Evolutionary conservation across 352 stramenopile species (phyloP), one percentile per base, ranked within the genome.

Genomic region (Pythium aphanidermatum): DNA sequence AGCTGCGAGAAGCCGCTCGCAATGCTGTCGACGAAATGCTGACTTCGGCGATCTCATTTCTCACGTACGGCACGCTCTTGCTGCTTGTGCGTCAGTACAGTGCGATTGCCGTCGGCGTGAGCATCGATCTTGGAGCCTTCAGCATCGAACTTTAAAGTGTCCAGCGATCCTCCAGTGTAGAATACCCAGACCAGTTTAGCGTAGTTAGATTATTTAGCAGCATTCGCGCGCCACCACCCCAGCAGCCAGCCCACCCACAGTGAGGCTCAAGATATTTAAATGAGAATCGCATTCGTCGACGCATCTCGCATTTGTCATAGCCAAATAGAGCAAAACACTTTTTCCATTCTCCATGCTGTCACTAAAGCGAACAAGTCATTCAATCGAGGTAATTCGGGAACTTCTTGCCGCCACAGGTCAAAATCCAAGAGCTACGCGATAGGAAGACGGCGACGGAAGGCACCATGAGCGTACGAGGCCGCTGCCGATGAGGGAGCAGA

Each of bases 1-100:
- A 72, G 46, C 46, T 69, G 2, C 55, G 43, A 14, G 51, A 58
- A 13, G 60, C 51, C 16, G 51, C 37, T 14, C 51, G 49, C 28
- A 68, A 70, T 43, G 64, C 61, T 10, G 40, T 68, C 0, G 64
- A 68, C 41, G 60, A 74, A 37, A 36, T 68, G 28, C 53, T 74
- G 12, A 55, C 50, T 4, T 70, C 60, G 6, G 55, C 65, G 12
- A 49, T 74, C 47, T 70, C 58, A 38, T 70, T 70, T 39, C 20
- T 69, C 37, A 65, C 61, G 31, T 74, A 74, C 64, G 61, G 57
- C 10, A 42, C 50, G 37, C 32, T 74, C 39, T 51, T 74, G 1
- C 62, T 60, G 25, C 16, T 70, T 24, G 23, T 74, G 13, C 64
- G 64, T 17, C 57, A 67, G 48, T 70, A 74, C 47, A 66, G 59